phyloP scores from a whole-genome alignment of 352 stramenopile species.

The Phytophthora aleatoria region DNA sequence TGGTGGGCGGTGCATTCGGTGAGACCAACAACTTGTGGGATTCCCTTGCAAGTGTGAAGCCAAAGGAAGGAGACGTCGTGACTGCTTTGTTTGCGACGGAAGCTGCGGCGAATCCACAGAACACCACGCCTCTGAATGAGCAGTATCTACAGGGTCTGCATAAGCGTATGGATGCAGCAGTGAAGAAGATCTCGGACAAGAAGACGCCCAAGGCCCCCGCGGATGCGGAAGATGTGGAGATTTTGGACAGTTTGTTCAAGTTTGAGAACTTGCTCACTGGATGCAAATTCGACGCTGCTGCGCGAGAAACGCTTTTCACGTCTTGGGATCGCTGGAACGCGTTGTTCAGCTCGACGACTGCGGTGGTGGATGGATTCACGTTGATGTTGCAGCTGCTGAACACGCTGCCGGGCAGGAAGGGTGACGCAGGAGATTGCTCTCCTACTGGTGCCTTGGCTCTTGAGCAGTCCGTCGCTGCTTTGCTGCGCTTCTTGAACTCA shows the following conservation, averaged over 20 bases:
- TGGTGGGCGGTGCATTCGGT: slow-evolving; percentile 22
- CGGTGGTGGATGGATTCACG: slow-evolving; percentile 53
- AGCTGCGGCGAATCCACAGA: slow-evolving; percentile 26
- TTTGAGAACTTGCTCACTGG: slow-evolving; percentile 50
- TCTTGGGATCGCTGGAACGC: slow-evolving; percentile 51
- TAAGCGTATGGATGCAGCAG: slow-evolving; percentile 40
- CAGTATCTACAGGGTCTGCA: slow-evolving; percentile 47
- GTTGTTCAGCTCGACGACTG: slow-evolving; percentile 47
- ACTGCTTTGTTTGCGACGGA: slow-evolving; percentile 29
- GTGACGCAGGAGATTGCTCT: slow-evolving; percentile 28
- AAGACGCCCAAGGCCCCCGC: slow-evolving; percentile 31
- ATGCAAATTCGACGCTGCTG: slow-evolving; percentile 44
- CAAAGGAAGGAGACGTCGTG: slow-evolving; percentile 37
- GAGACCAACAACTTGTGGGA: slow-evolving; percentile 43
- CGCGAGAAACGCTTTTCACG: slow-evolving; percentile 44
- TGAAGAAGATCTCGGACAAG: slow-evolving; percentile 40
- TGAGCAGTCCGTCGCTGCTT: slow-evolving; percentile 43
- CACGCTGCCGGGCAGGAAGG: slow-evolving; percentile 44
- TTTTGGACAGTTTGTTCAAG: slow-evolving; percentile 50
- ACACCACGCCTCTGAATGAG: slow-evolving; percentile 38
- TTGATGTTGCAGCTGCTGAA: slow-evolving; percentile 61
- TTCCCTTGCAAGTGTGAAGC: slow-evolving; percentile 24
- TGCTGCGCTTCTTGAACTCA: slow-evolving; percentile 43
- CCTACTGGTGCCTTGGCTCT: slow-evolving; percentile 36
- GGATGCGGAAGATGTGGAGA: slow-evolving; percentile 48